Evolutionary conservation across 257 asterid genomes (phyloP).

Genomic region (Gentiana straminea): DNA sequence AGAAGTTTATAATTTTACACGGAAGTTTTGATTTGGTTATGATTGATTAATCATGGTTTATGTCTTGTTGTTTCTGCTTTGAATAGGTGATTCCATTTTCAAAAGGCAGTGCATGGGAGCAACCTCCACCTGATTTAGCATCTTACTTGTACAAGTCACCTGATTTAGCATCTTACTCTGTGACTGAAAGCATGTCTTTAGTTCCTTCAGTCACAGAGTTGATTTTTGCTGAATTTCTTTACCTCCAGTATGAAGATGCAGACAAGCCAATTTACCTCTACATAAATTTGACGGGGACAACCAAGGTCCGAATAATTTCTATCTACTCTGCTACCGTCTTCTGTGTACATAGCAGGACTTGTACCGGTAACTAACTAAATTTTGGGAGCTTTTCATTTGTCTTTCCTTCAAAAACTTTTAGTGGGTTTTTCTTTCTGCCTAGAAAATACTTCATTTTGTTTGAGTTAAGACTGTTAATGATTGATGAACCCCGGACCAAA

Average conservation of each 20-base stretch:
- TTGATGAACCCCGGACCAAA: too few relatives aligned
- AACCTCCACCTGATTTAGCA: constrained; percentile 95
- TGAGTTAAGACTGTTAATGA: too few relatives aligned
- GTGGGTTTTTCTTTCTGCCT: too few relatives aligned
- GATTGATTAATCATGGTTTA: not conserved
- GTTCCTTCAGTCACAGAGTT: constrained; percentile 92
- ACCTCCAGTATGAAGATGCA: constrained; percentile 77
- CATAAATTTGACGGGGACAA: constrained; percentile 86
- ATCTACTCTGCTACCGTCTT: not conserved
- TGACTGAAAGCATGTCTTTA: constrained; percentile 89
- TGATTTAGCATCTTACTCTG: constrained; percentile 81
- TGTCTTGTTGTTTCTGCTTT: constrained; percentile 9
- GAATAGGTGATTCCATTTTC: constrained; percentile 86
- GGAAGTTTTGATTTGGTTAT: not conserved
- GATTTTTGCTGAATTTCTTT: constrained; percentile 77
- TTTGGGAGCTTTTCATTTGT: too few relatives aligned
- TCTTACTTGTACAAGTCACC: constrained; percentile 70
- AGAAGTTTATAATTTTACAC: too few relatives aligned
- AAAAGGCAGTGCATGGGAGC: constrained; percentile 83
- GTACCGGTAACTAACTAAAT: too few relatives aligned
- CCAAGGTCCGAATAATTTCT: constrained; percentile 52
- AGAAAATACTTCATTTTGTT: too few relatives aligned
- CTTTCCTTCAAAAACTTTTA: too few relatives aligned
- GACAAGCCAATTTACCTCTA: constrained; percentile 85
- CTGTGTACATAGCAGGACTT: too few relatives aligned